Evolutionary conservation across 192 early-diverging fungal species (phyloP).

Genomic region (Geosiphon pyriformis): DNA sequence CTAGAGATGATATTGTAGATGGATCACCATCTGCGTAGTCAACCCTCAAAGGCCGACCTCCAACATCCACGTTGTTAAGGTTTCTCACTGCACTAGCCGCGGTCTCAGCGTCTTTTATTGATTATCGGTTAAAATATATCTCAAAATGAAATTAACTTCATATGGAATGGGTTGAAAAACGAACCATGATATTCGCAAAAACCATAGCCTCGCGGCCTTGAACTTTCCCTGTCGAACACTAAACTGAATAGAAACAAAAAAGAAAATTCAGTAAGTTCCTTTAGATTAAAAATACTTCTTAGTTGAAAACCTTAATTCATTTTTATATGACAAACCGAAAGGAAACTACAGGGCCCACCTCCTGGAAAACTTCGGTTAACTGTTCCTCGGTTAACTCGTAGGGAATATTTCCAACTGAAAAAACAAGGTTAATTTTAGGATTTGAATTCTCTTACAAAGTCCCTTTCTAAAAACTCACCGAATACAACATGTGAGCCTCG

Average conservation of each 20-base stretch:
- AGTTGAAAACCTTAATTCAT: not conserved
- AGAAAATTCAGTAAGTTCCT: not conserved
- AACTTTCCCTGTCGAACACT: slow-evolving; percentile 85
- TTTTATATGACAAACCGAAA: slow-evolving; percentile 47
- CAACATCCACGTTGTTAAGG: slow-evolving; percentile 85
- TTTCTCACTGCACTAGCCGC: slow-evolving; percentile 92
- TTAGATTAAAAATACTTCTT: not conserved
- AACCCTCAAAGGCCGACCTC: slow-evolving; percentile 82
- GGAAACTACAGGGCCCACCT: slow-evolving; percentile 80
- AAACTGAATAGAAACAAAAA: slow-evolving; percentile 43
- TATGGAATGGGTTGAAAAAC: not conserved
- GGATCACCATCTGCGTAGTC: slow-evolving; percentile 86
- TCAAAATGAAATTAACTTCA: slow-evolving; percentile 15
- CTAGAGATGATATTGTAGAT: slow-evolving; percentile 24
- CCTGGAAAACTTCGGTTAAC: slow-evolving; percentile 84
- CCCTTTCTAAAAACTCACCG: slow-evolving; percentile 18
- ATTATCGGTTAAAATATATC: slow-evolving; percentile 12
- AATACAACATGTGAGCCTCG: slow-evolving; percentile 40
- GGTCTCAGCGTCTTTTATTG: slow-evolving; percentile 71
- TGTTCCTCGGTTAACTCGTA: slow-evolving; percentile 93
- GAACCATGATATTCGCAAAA: slow-evolving; percentile 85
- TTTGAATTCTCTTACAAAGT: not conserved
- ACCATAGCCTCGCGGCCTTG: slow-evolving; percentile 90
- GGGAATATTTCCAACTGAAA: slow-evolving; percentile 70
- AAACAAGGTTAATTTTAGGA: not conserved